Evolutionary conservation across 441 rosid genomes (phyloP), one percentile per base, ranked within the genome.

Genomic region (Adansonia grandidieri): DNA sequence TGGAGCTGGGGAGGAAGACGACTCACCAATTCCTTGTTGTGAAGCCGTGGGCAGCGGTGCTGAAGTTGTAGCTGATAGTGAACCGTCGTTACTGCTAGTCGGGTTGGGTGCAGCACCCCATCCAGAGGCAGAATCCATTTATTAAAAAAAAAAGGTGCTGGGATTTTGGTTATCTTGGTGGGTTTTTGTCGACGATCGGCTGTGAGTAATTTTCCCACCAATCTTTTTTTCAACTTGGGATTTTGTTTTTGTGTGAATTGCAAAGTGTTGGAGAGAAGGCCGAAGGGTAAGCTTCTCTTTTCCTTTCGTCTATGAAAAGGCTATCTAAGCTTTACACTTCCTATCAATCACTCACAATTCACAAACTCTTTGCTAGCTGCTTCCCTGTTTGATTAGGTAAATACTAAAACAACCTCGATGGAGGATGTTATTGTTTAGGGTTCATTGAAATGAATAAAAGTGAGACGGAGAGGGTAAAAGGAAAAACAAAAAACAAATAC

Each of bases 1-100:
- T 0, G 89, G 90, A 6, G 89, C 91, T 11, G 84, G 82, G 3
- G 87, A 73, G 2, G 91, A 81, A 14, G 91, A 76, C n/a, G 61
- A 48, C 48, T 75, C 77, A 14, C 60, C 70, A n/a, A 7, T 48
- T 64, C 62, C 50, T 51, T 48, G 72, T 19, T 50, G 72, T 4
- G 17, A 6, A 50, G 66, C 83, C 6, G 78, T 81, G 9, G 82
- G 60, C 17, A 81, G 76, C 2, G 82, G 56, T 47, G 22, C 69
- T 58, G 73, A 77, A 20, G 73, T 79, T 60, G 78, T 64, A 66
- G 70, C 80, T 32, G 82, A 72, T 0, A 85, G 53, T 13, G 85
- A 70, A 68, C 78, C 85, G 78, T 74, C 76, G 28, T 62, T 84
- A 62, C 47, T 61, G 22, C 56, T 80, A 47, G 8, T 77, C 5